Evolutionary conservation across 1,284 basidiomycete species (phyloP), one percentile per base, ranked within the genome.

Genomic region (Leccinum ponderosum): DNA sequence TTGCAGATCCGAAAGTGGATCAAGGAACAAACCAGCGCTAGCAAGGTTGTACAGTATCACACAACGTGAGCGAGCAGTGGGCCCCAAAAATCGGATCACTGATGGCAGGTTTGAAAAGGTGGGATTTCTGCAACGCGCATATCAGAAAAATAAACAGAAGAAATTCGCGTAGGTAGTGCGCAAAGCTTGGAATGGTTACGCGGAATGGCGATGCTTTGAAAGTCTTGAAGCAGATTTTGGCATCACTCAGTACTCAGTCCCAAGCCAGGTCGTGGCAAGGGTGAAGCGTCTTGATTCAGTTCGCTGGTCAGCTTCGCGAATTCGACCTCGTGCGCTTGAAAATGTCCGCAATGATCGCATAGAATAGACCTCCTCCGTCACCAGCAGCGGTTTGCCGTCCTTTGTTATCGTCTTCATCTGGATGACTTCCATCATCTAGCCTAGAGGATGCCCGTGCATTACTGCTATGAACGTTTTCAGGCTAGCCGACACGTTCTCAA

Each of bases 391-490:
- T 39, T 25, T 51, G 31, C 71, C 71, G 2, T 69, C 65, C 35
- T 64, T 64, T 1, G 72, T 53, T 53, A 74, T 22, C 2, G 73
- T 74, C 39, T 75, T 74, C 44, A 66, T 62, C 57, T 70, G 73
- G 4, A 73, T 69, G 25, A 5, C 25, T 27, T 27, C 6, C 25
- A 27, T 27, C 25, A 22, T 22, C 22, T 14, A 14, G 33, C 12
- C 33, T 14, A 35, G 33, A 14, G 33, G 11, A 33, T 11, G 11
- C 31, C 11, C 31, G 31, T 35, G 9, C 12, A 35, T 14, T 35
- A 14, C 33, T 25, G 22, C 22, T 25, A 35, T 35, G 31, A 31
- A 9, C 31, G 4, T 31, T 9, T 31, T 9, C 31, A 11, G 4
- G 29, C 31, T 31, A 31, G 9, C 4, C 8, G 31, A 31, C 9